Evolutionary conservation across 139 green algal species (phyloP).

Genomic region (Nannochloris sp.): DNA sequence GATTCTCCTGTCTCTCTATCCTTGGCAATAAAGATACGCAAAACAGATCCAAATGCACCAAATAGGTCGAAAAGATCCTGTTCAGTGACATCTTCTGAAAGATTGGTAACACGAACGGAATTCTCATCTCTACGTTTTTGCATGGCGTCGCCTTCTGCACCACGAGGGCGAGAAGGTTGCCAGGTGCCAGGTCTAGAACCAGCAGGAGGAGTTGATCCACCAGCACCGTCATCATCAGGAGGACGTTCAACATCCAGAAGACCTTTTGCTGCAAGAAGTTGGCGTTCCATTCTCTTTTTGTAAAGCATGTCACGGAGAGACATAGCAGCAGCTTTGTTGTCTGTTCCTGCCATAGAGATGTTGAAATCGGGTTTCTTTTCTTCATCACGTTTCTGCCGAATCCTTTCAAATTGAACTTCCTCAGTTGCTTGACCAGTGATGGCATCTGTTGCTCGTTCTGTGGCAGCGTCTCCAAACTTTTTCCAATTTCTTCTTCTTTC

Average conservation of each 20-base stretch:
- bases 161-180: slow-evolving; percentile 72
- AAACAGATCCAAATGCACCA: slow-evolving; percentile 85
- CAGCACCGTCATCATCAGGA: slow-evolving; percentile 39
- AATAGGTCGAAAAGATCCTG: slow-evolving; percentile 93
- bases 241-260: slow-evolving; percentile 69
- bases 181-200: slow-evolving; percentile 70
- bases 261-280: slow-evolving; percentile 77
- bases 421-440: slow-evolving; percentile 69
- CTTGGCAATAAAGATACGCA: slow-evolving; percentile 90
- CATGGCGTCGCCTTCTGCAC: slow-evolving; percentile 25
- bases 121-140: slow-evolving; percentile 84
- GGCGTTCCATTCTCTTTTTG: slow-evolving; percentile 82
- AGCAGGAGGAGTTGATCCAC: slow-evolving; percentile 16
- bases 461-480: slow-evolving; percentile 80
- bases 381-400: slow-evolving; percentile 70
- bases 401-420: slow-evolving; percentile 90
- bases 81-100: slow-evolving; percentile 92
- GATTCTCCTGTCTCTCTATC: slow-evolving; percentile 88
- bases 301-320: slow-evolving; percentile 80
- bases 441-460: slow-evolving; percentile 39
- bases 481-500: slow-evolving; percentile 64
- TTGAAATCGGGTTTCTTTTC: slow-evolving; percentile 79
- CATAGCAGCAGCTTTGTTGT: slow-evolving; percentile 46
- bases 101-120: slow-evolving; percentile 92
- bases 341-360: slow-evolving; percentile 44